Percentiles rank a stretch among this genome's conserved stretches.
Evolutionary conservation across 441 rosid species (phyloP).

Genomic region (Mallotus japonicus): DNA sequence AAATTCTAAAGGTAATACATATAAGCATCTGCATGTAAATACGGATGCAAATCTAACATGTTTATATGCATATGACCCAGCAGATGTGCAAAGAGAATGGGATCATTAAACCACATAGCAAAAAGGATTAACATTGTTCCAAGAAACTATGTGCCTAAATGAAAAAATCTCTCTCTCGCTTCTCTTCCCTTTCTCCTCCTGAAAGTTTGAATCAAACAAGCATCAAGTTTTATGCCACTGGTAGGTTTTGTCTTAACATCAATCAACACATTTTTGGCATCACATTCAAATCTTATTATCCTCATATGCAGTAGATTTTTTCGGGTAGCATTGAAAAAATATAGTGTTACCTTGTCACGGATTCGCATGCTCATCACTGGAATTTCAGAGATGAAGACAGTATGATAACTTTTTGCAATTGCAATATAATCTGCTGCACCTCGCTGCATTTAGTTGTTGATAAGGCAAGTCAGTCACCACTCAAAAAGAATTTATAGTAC

Average conservation of each 20-base stretch:
- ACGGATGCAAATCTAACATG: neutral
- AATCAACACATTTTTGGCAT: neutral
- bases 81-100: neutral
- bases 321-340: neutral
- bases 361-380: conserved; percentile 85
- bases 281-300: neutral
- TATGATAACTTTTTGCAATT: conserved; percentile 71
- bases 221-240: neutral
- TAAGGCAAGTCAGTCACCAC: neutral
- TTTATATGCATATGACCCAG: neutral
- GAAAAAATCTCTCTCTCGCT: neutral
- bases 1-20: neutral
- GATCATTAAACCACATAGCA: neutral
- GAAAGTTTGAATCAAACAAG: neutral
- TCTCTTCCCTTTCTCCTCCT: neutral
- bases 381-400: conserved; percentile 72
- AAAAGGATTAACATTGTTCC: neutral
- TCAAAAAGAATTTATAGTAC: neutral
- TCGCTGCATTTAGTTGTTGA: conserved; percentile 36
- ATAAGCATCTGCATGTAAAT: neutral
- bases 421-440: conserved; percentile 98
- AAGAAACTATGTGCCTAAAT: neutral
- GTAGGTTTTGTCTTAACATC: neutral
- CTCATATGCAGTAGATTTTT: neutral
- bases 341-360: conserved; percentile 66